Base-by-base conservation (phyloP, 2,329 filamentous ascomycete genomes). In the Sclerotinia borealis region DNA sequence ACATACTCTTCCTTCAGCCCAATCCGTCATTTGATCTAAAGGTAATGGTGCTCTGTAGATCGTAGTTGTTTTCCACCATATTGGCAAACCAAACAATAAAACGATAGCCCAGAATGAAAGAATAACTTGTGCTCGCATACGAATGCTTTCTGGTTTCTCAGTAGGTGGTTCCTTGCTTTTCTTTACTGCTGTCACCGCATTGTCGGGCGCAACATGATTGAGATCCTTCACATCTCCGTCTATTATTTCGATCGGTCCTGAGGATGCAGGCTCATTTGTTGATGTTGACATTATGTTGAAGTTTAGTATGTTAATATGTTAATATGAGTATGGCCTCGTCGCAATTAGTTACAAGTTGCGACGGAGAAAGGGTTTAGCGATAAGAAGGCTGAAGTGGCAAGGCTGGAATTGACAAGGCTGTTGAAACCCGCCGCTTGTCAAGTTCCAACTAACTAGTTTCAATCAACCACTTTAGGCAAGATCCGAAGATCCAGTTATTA, bases 21-120 rank as follows among this genome's bases (percentile, higher is more conserved):
- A 98, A 66, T 89, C 84, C 69, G 90, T 84, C 95, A 99, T 99
- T 61, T 87, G 84, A 73, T 89, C 83, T 69, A 97, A 76, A 6
- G 95, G 95, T 69, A 99, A 79, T 50, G 87, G 83, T 15, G 93
- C 93, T 62, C 95, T 85, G 76, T 96, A 93, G 62, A 98, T 96
- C 0, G 90, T 89, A 4, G 95, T 99, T 0, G 95, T 98, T 75
- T 87, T 87, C 87, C 92, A 96, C 95, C 95, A 99, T 83, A 96
- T 88, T 63, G 95, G 95, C 68, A 99, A 76, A 3, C 95, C 95
- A 7, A 99, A 78, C 36, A 89, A 83, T 8, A 96, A 75, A 8
- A 96, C 91, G 43, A 98, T 86, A 6, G 86, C 79, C 95, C 95
- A 99, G 76, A 97, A 98, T 10, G 93, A 93, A 66, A 90, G 75